Evolutionary conservation across 805 yeast species (phyloP).

Genomic region (Vanderwaltozyma tropicalis): DNA sequence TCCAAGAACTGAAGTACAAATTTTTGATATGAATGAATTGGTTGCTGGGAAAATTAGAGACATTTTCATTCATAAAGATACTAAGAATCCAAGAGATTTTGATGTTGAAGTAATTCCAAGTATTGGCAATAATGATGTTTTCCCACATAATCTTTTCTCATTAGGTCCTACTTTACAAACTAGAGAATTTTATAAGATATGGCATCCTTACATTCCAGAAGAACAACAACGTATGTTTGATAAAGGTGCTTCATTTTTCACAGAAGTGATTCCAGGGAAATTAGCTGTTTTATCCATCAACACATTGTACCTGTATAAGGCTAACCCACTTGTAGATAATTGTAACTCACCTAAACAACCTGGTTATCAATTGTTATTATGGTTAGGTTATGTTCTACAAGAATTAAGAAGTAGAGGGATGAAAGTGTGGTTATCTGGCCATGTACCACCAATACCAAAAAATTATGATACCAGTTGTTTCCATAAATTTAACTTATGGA

Average conservation of each 20-base stretch:
- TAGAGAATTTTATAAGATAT: conserved; percentile 59
- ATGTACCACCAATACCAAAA: conserved; percentile 78
- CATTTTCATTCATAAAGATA: conserved; percentile 40
- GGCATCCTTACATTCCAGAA: conserved; percentile 67
- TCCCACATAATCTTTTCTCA: conserved; percentile 76
- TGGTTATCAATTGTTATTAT: conserved; percentile 63
- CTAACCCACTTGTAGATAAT: conserved; percentile 74
- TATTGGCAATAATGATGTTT: conserved; percentile 80
- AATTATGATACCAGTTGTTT: conserved; percentile 66
- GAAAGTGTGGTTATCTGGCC: conserved; percentile 84
- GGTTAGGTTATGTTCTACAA: conserved; percentile 67
- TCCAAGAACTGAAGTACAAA: conserved; percentile 67
- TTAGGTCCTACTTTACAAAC: conserved; percentile 87
- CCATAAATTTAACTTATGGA: conserved; percentile 70
- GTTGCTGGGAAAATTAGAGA: conserved; percentile 44
- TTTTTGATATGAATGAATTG: conserved; percentile 55
- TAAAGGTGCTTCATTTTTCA: conserved; percentile 63
- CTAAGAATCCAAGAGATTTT: conserved; percentile 36
- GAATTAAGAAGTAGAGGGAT: conserved; percentile 63
- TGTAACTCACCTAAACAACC: conserved; percentile 68
- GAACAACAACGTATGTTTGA: conserved; percentile 67
- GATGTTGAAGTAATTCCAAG: conserved; percentile 52
- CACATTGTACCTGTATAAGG: conserved; percentile 62
- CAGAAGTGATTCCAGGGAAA: conserved; percentile 69
- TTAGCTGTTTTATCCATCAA: conserved; percentile 73